A percentile compares a stretch with the other conserved stretches of the same genome.
These are phyloP conservation scores for Aspergillus sojae DNA, from an alignment of 2,329 filamentous ascomycete species.

Conservation along the genomic window DNA sequence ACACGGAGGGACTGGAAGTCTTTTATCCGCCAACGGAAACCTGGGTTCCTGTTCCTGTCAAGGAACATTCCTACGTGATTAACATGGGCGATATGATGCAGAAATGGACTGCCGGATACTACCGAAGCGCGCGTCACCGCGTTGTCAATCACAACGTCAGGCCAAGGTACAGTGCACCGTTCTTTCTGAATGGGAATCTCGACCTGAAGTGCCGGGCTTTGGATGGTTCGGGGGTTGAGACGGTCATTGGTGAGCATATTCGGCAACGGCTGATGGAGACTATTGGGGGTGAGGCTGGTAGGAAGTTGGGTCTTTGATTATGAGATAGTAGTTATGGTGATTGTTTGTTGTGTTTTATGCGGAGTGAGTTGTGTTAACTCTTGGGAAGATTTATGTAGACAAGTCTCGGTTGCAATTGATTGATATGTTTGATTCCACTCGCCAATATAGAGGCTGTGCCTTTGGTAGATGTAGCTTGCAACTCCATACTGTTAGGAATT, in stretches of 20 bases:
- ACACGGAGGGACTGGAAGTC: conserved; percentile 4
- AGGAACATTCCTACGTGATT: conserved; percentile 4
- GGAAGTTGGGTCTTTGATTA: neutral
- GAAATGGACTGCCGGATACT: conserved; percentile 5
- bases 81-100: conserved; percentile 10
- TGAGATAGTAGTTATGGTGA: neutral
- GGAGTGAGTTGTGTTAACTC: neutral
- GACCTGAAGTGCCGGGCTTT: neutral
- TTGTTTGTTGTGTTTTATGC: neutral
- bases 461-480: no score
- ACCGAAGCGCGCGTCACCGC: neutral
- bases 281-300: neutral
- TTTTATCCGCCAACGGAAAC: conserved; percentile 6
- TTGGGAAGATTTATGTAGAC: neutral
- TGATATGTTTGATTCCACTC: neutral
- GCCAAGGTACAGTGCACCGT: conserved; percentile 4
- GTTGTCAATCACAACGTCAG: conserved; percentile 1
- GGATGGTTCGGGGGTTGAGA: conserved; percentile 1
- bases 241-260: conserved; percentile 5
- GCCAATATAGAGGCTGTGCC: no score
- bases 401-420: no score
- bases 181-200: conserved; percentile 7
- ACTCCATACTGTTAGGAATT: no score
- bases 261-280: conserved; percentile 1
- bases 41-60: conserved; percentile 5